Evolutionary conservation across 495 filamentous ascomycete species (phyloP), one percentile per base, ranked within the genome.

Genomic region (Aspergillus egyptiacus): DNA sequence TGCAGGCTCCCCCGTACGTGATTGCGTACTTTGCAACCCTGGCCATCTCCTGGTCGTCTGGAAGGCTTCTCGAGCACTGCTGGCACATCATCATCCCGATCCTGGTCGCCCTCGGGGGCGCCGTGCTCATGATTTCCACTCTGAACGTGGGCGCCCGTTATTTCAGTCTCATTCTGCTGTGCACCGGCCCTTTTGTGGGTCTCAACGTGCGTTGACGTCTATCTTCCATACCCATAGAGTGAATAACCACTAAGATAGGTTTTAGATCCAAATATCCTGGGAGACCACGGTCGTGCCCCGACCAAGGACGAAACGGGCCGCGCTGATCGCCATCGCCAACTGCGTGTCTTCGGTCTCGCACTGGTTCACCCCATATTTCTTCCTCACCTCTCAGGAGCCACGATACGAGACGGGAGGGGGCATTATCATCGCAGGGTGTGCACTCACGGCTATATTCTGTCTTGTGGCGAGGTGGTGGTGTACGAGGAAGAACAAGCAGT

Each of bases 251-350:
- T 42, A 17, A 44, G 13, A 13, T 27, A 25, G 10, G 3, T 9
- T 37, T 13, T 51, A 51, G 49, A 51, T 51, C 14, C 49, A 51
- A 51, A 51, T 51, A 11, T 36, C 49, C 23, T 51, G 49, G 49
- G 40, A 51, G 19, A 51, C 49, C 3, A 51, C 49, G 17, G 49
- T 40, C 23, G 40, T 51, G 11, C 49, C 49, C 3, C 49, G 49
- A 6, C 49, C 49, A 6, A 28, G 49, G 2, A 51, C 49, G 1
- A 51, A 51, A 39, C 49, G 49, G 6, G 49, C 49, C 6, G 49
- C 49, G 9, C 13, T 51, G 40, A 44, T 51, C 18, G 49, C 49
- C 24, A 51, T 51, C 7, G 49, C 49, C 11, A 51, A 51, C 33
- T 51, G 40, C 19, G 49, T 51, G 17, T 51, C 49, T 11, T 51